Evolutionary conservation across 306 rosid species (phyloP).

Genomic region (Castanea mollissima): DNA sequence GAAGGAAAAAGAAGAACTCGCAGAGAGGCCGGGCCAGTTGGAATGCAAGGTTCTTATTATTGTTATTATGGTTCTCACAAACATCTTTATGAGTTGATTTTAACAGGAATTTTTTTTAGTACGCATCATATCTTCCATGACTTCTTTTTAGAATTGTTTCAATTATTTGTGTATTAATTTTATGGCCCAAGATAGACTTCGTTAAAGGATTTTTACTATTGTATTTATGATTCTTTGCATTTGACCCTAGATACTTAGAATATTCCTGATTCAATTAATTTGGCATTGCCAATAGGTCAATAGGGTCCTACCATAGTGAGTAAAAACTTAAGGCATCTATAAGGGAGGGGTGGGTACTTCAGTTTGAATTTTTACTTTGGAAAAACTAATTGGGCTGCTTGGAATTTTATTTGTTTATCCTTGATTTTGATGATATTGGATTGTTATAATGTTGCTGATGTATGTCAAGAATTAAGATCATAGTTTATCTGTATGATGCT

Average conservation of each 20-base stretch:
- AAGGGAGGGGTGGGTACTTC: background rate
- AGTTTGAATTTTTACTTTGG: background rate
- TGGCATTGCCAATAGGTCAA: background rate
- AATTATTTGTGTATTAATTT: background rate
- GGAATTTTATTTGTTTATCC: background rate
- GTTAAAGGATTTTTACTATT: background rate
- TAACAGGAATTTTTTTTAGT: background rate
- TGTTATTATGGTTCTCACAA: conserved; percentile 22
- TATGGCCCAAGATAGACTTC: background rate
- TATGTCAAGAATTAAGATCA: background rate
- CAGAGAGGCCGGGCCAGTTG: conserved; percentile 50
- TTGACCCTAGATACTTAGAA: background rate
- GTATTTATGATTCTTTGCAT: background rate
- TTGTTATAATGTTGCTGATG: background rate
- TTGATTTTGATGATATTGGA: background rate
- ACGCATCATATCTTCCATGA: background rate
- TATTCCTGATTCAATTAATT: background rate
- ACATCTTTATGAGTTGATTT: conserved; percentile 19
- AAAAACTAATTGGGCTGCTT: background rate
- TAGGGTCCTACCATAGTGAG: background rate
- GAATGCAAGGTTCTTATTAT: conserved; percentile 84
- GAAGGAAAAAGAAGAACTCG: conserved; percentile 52
- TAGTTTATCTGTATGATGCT: background rate
- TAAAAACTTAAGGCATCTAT: background rate
- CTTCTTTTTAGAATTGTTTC: background rate